Evolutionary conservation across 176 grass and related monocot species (phyloP), one percentile per base, ranked within the genome.

Genomic region (Aegilops umbellulata): DNA sequence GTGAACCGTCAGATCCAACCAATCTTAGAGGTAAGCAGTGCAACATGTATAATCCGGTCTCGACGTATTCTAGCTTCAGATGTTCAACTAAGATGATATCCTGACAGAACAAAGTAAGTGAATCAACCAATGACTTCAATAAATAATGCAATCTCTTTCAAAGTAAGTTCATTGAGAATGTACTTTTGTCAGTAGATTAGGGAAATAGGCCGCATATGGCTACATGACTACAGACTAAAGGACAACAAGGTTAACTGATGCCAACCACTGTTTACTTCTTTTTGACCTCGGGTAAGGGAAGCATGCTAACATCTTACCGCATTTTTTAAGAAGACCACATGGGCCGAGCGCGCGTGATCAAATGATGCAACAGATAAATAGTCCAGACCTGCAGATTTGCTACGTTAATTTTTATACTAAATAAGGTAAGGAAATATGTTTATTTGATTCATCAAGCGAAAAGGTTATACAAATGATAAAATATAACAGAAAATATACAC

Each of bases 1-100:
- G 95, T 20, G 92, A 95, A 57, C 92, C 92, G 49, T 97, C 95
- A 0, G 82, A 60, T 10, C 89, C 90, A 58, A 94, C 69, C 47
- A 95, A 80, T 83, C 89, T 87, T 23, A 95, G 85, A 65, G 93
- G 95, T 83, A 97, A 87, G 89, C 95, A 97, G 20, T 93, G 91
- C 60, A 97, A 35, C 80, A 55, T 87, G 87, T 95, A 97, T 87
- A 95, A 35, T 79, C 95, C 95, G 32, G 89, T 34, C 70, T 84
- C 74, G 78, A 95, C 61, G 30, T 88, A 72, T 13, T 95, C 95
- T 84, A 97, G 76, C 30, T 95, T 97, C 46, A 95, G 86, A 77
- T 73, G 85, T 95, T 97, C 92, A 17, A 97, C 85, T 42, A 89
- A 85, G 16, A 95, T 97, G 7, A 97, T 95, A 63, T 88, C 93